Percentiles rank a stretch among this genome's conserved stretches.
These are phyloP conservation scores for Solanum sejunctum DNA, from an alignment of 257 asterid genomes.

Conservation along the genomic window DNA sequence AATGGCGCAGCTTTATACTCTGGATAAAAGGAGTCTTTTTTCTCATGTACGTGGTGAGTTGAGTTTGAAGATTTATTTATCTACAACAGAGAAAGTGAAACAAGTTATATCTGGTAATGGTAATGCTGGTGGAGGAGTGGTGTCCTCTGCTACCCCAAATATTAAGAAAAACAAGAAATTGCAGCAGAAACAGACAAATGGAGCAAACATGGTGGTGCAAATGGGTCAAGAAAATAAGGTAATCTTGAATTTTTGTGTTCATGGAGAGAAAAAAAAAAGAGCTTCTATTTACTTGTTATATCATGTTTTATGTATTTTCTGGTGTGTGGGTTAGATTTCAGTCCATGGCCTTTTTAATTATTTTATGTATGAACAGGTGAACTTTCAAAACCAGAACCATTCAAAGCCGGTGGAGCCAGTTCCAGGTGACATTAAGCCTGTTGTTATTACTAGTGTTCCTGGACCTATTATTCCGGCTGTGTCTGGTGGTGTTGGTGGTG, in stretches of 20 bases:
- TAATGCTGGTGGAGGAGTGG: not conserved
- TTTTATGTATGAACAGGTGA: conserved; percentile 1
- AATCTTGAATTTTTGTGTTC: conserved; percentile 1
- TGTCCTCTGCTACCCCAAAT: not conserved
- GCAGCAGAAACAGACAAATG: conserved; percentile 28
- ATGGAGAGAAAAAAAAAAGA: not conserved
- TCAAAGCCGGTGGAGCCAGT: conserved; percentile 39
- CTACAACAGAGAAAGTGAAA: conserved; percentile 54
- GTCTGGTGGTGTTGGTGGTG: conserved; percentile 27
- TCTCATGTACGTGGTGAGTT: conserved; percentile 88
- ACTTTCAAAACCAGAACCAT: conserved; percentile 30
- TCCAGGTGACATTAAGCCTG: conserved; percentile 57
- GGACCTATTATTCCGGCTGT: conserved; percentile 28
- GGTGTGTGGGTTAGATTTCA: not conserved
- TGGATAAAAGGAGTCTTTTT: conserved; percentile 68
- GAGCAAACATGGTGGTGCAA: conserved; percentile 34
- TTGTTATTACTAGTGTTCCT: conserved; percentile 41
- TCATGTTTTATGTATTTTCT: not conserved
- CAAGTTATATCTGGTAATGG: conserved; percentile 21
- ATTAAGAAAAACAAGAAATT: conserved; percentile 50
- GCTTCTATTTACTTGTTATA: not conserved
- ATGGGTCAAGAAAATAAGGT: conserved; percentile 7
- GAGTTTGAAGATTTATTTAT: conserved; percentile 49
- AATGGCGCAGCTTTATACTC: conserved; percentile 46
- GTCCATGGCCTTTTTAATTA: not conserved